Base-by-base conservation (phyloP, 2,329 filamentous ascomycete genomes). In the Elsinoe necatrix region DNA sequence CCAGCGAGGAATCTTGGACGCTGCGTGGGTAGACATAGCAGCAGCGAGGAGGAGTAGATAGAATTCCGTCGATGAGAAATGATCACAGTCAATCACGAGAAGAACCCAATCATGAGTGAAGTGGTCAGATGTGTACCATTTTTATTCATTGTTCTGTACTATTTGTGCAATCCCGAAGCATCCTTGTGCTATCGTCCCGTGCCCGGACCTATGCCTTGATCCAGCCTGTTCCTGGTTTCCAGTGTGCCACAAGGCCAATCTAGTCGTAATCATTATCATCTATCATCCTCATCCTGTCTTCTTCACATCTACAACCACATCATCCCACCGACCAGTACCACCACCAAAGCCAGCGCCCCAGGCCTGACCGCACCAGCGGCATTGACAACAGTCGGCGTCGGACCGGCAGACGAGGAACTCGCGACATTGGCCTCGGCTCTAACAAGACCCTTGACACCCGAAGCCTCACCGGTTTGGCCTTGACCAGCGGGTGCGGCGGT, bases 261-360 rank as follows among this genome's bases (percentile, higher is more conserved):
- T 45, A 45, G 41, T 45, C 41, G 18, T 45, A 23, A 45, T 45
- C 41, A 45, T 45, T 23, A 45, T 45, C 41, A 45, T 45, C 8
- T 8, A 9, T 45, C 41, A 45, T 45, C 41, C 41, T 48, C 23
- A 3, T 21, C 42, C 18, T 11, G 8, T 48, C 23, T 11, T 50
- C 45, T 18, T 18, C 18, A 9, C 7, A 16, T 50, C n/a, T 50
- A 50, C 45, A 50, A 34, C 25, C 23, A 50, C 4, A 34, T 21
- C 27, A 6, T 25, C 2, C 1, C 25, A 1, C 11, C 45, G 3
- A 34, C 45, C n/a, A 16, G 7, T 3, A 7, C 45, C 7, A 50
- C 6, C 1, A 12, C 25, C 14, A 50, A 20, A 11, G 21, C 29
- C 45, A 34, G 12, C 3, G 11, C 5, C 18, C 45, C 25, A 18